Conservation (phyloP, 768 basidiomycete species). For the Pulveroboletus frians region DNA sequence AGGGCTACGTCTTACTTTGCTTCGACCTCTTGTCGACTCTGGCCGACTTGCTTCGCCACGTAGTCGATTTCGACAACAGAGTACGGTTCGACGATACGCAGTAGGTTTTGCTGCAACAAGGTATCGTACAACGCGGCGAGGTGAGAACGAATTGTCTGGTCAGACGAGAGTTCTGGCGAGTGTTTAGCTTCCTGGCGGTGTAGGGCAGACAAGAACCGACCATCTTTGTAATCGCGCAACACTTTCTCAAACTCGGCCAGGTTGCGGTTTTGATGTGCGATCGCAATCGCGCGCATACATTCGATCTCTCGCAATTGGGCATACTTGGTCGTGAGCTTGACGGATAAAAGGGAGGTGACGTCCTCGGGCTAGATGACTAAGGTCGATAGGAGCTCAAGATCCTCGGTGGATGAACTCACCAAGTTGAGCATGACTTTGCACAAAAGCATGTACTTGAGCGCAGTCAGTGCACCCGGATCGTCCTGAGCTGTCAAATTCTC, state of each 20-base stretch:
- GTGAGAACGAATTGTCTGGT: conserved; percentile 93
- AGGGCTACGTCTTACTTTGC: conserved; percentile 57
- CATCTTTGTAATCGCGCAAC: conserved; percentile 79
- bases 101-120: conserved; percentile 89
- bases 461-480: conserved; percentile 68
- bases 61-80: conserved; percentile 86
- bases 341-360: conserved; percentile 75
- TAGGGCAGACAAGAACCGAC: conserved; percentile 32
- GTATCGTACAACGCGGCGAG: conserved; percentile 94
- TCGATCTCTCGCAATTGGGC: conserved; percentile 86
- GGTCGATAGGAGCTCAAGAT: not conserved
- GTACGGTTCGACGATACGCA: conserved; percentile 95
- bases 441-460: conserved; percentile 95
- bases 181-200: not conserved
- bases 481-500: conserved; percentile 81
- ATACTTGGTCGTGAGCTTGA: conserved; percentile 87
- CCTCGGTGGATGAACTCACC: conserved; percentile 42
- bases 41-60: conserved; percentile 82
- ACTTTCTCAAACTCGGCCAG: conserved; percentile 86
- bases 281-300: conserved; percentile 92
- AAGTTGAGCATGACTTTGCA: conserved; percentile 98
- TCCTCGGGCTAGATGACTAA: conserved; percentile 72
- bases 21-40: conserved; percentile 84
- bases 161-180: conserved; percentile 79
- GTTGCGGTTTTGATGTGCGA: conserved; percentile 89